Conservation (phyloP, 352 stramenopile species). For the Thraustochytrium striatum region DNA sequence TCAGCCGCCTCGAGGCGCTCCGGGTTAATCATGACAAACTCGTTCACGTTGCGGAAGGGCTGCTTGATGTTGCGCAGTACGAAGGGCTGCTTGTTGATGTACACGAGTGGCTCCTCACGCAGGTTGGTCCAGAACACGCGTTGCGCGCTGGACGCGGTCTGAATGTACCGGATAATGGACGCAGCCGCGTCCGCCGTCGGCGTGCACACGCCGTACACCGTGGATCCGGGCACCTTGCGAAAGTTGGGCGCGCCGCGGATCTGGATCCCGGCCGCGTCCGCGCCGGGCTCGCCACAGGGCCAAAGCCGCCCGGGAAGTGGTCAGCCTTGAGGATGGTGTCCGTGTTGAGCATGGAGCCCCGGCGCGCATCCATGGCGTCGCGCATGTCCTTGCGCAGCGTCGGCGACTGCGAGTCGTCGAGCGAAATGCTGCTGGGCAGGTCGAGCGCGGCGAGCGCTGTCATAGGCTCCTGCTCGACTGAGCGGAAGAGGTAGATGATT, state of each 20-base stretch:
- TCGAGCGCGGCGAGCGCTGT: constrained; percentile 58
- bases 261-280: constrained; percentile 64
- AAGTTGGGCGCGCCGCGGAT: constrained; percentile 75
- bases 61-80: constrained; percentile 72
- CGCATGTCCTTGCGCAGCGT: constrained; percentile 71
- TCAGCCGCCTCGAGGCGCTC: constrained; percentile 78
- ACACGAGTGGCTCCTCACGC: constrained; percentile 81
- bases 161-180: constrained; percentile 52
- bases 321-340: constrained; percentile 78
- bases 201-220: constrained; percentile 51
- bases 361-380: constrained; percentile 52
- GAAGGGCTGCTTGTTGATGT: constrained; percentile 74
- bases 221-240: constrained; percentile 65
- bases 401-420: constrained; percentile 69
- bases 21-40: constrained; percentile 78
- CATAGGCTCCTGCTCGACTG: constrained; percentile 50
- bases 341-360: constrained; percentile 60
- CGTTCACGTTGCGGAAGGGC: constrained; percentile 71
- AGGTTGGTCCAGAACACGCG: constrained; percentile 79
- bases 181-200: constrained; percentile 47
- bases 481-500: constrained; percentile 38
- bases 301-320: constrained; percentile 69
- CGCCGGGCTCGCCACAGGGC: not conserved
- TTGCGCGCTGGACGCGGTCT: constrained; percentile 24
- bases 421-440: constrained; percentile 61